Percentiles rank a stretch among this genome's conserved stretches.
phyloP scores from a whole-genome alignment of 1,284 basidiomycete species.

The Rhodotorula sp. region DNA sequence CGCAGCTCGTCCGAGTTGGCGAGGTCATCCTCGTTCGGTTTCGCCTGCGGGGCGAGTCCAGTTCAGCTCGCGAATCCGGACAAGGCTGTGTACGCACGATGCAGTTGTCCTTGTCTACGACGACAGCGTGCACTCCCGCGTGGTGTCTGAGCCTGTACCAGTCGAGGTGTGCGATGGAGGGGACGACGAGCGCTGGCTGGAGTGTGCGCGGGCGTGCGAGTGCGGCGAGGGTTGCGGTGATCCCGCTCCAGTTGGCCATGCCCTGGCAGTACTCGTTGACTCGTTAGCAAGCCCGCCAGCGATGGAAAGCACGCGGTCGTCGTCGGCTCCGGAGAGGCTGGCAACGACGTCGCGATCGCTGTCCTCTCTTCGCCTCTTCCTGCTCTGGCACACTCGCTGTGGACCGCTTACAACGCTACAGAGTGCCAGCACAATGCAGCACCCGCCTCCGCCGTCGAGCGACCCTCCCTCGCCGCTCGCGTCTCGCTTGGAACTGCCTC shows the following conservation, averaged over 20 bases:
- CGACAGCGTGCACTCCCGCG: slow-evolving; percentile 78
- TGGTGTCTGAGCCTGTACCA: slow-evolving; percentile 66
- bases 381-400: neutral
- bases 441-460: neutral
- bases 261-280: neutral
- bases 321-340: neutral
- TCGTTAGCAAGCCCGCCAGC: neutral
- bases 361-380: neutral
- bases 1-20: slow-evolving; percentile 20
- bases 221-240: slow-evolving; percentile 16
- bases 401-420: neutral
- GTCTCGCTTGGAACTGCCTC: neutral
- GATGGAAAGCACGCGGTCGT: neutral
- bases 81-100: slow-evolving; percentile 57
- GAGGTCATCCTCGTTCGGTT: slow-evolving; percentile 44
- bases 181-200: slow-evolving; percentile 20
- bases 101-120: slow-evolving; percentile 98
- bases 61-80: neutral
- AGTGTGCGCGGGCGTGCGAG: slow-evolving; percentile 14
- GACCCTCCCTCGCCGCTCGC: neutral
- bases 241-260: slow-evolving; percentile 33
- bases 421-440: too few species aligned
- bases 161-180: slow-evolving; percentile 72
- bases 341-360: neutral
- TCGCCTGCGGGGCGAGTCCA: slow-evolving; percentile 39